Conservation (phyloP, 345 rosid genomes). For the Euclidium syriacum region DNA sequence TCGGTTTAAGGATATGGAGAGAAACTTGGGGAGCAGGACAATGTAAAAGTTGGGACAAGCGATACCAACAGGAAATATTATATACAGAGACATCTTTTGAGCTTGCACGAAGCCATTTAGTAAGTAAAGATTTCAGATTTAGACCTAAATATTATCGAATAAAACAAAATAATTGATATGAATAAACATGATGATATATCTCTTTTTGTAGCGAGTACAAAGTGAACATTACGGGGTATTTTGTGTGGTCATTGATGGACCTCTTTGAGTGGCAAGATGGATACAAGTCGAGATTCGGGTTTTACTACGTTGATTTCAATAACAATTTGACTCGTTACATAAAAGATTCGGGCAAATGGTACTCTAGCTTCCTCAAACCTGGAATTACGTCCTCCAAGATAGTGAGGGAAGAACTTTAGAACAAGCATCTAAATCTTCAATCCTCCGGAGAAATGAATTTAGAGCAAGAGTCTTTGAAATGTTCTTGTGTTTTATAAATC, state of each 20-base stretch:
- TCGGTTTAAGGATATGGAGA: conserved; percentile 28
- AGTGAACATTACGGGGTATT: conserved; percentile 33
- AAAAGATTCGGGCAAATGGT: conserved; percentile 30
- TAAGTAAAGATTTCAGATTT: not conserved
- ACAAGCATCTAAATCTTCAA: not conserved
- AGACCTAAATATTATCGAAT: not conserved
- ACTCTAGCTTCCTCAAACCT: conserved; percentile 20
- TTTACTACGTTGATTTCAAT: conserved; percentile 23
- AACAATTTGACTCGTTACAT: conserved; percentile 28
- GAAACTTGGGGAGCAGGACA: not conserved
- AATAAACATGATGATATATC: not conserved
- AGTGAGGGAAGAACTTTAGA: conserved; percentile 26
- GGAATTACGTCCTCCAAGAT: not conserved
- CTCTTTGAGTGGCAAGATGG: conserved; percentile 38
- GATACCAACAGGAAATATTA: conserved; percentile 32
- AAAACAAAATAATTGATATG: not conserved
- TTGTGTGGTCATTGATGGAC: conserved; percentile 31
- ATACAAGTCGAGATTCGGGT: conserved; percentile 26
- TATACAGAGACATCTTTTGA: conserved; percentile 26
- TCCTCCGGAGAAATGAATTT: not conserved
- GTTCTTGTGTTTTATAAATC: conserved; percentile 2
- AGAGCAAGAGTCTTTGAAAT: not conserved
- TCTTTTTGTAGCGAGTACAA: conserved; percentile 18
- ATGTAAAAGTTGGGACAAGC: conserved; percentile 4
- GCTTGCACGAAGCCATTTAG: conserved; percentile 28